Percentiles rank a stretch among this genome's conserved stretches.
phyloP scores from a whole-genome alignment of 225 moss, liverwort and hornwort genomes.

The Physcomitrium patens region DNA sequence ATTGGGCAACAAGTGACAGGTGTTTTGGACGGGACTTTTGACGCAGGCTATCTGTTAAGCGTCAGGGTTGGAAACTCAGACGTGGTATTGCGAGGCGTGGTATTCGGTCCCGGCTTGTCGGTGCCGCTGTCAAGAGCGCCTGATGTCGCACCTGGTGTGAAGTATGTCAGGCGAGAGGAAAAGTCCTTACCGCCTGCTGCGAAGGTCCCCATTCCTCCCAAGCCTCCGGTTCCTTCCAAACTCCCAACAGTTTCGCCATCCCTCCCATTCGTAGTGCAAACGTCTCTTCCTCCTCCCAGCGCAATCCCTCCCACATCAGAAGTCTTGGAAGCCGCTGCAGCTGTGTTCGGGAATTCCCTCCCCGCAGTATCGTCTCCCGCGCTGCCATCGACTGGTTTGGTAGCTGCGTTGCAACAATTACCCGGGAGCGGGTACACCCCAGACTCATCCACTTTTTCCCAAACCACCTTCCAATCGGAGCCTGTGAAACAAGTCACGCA shows the following conservation, averaged over 20 bases:
- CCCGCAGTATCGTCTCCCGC: constrained; percentile 16
- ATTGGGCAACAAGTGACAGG: constrained; percentile 90
- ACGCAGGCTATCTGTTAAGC: constrained; percentile 88
- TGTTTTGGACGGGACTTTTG: constrained; percentile 90
- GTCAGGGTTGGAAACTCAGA: constrained; percentile 77
- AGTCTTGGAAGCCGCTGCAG: constrained; percentile 58
- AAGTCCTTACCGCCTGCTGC: constrained; percentile 39
- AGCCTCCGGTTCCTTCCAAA: constrained; percentile 20
- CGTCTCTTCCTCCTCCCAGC: constrained; percentile 16
- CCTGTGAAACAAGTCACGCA: constrained; percentile 33
- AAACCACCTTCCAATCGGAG: constrained; percentile 40
- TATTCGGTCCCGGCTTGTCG: constrained; percentile 83
- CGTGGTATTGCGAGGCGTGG: constrained; percentile 79
- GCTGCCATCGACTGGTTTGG: constrained; percentile 36
- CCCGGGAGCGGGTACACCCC: constrained; percentile 54
- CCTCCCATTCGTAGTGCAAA: constrained; percentile 24
- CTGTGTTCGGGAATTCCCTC: constrained; percentile 50
- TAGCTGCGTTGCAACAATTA: constrained; percentile 56
- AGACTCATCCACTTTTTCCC: constrained; percentile 42
- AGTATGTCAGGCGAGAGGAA: constrained; percentile 78
- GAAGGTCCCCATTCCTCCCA: constrained; percentile 37
- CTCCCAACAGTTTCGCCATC: constrained; percentile 34
- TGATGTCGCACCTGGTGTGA: constrained; percentile 81
- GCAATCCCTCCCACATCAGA: constrained; percentile 47
- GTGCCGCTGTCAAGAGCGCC: constrained; percentile 66